Base-by-base conservation (phyloP, 225 moss, liverwort and hornwort species). In the Physcomitrium patens region DNA sequence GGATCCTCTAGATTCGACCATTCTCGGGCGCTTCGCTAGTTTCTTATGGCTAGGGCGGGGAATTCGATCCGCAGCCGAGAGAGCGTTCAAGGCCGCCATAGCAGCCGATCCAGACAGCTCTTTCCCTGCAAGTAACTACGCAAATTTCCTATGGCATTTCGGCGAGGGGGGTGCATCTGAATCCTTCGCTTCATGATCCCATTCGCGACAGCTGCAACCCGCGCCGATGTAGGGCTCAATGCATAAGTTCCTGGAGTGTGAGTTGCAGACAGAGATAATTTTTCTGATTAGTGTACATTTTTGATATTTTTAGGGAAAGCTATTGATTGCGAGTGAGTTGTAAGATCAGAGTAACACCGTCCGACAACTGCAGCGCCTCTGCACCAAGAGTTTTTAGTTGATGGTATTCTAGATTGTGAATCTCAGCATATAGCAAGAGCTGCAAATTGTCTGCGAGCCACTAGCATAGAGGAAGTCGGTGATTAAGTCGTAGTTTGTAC, bases 121-220 rank as follows among this genome's bases (percentile, higher is more conserved):
- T 3, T 94, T 80, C 8, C 84, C 89, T 14, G 86, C 90, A 17
- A 87, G 90, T 47, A 91, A 87, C 76, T 94, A 91, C 75, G 94
- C 94, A 2, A 89, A 94, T 68, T 94, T 91, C 82, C 65, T 94
- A 62, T 94, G 94, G 94, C 92, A 94, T 47, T 77, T 74, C 9
- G 89, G 86, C 8, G 90, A 92, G 23, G 87, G 85, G 16, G 72
- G 68, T 47, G 53, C 50, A 14, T 17, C 62, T 26, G 62, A 43
- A 60, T 50, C 68, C 37, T 17, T 51, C 65, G 0, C 51, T 17
- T 0, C 13, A 3, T 71, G 60, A 71, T 0, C 10, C 53, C 31
- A 7, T 68, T 31, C 28, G 7, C 14, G 31, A 22, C 22, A 73
- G 41, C 48, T 37, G 31, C 42, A 1, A 9, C 3, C 20, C 12